phyloP scores from a whole-genome alignment of 2,329 filamentous ascomycete genomes.

The Ampelomyces quisqualis region DNA sequence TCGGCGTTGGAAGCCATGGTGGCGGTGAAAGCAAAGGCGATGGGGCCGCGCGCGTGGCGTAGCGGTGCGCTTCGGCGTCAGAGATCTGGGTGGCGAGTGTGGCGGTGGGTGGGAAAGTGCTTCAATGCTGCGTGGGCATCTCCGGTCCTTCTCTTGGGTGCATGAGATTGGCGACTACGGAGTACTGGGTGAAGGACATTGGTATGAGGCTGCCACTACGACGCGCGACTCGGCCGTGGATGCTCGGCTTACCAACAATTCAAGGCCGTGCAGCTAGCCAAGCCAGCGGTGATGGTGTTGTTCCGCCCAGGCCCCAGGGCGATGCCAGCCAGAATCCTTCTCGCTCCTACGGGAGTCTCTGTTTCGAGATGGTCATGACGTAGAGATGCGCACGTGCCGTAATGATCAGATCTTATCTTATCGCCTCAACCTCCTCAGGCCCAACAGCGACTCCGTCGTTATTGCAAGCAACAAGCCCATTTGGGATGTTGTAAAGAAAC shows the following conservation, averaged over 20 bases:
- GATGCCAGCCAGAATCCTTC: not conserved
- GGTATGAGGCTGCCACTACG: not conserved
- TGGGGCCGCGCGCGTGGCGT: no score
- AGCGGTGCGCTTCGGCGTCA: not conserved
- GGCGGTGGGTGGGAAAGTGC: slow-evolving; percentile 5
- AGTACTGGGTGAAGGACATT: no score
- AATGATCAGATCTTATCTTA: not conserved
- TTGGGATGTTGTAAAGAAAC: no score
- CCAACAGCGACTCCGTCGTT: no score
- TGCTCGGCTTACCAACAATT: slow-evolving; percentile 27
- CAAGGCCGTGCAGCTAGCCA: slow-evolving; percentile 10
- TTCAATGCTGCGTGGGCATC: slow-evolving; percentile 19
- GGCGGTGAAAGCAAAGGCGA: no score
- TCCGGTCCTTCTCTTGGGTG: slow-evolving; percentile 5
- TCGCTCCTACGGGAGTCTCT: no score
- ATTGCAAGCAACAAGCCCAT: no score
- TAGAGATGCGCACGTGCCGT: slow-evolving; percentile 9
- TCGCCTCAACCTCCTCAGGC: no score
- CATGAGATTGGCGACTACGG: no score
- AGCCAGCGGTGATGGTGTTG: no score
- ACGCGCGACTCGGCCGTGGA: not conserved
- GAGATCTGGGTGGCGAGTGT: slow-evolving; percentile 9
- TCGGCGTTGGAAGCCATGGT: slow-evolving; percentile 31
- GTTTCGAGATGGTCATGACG: slow-evolving; percentile 16
- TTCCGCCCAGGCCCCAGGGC: no score